phyloP scores from a whole-genome alignment of 192 early-diverging fungal species.

The Phycomyces nitens region DNA sequence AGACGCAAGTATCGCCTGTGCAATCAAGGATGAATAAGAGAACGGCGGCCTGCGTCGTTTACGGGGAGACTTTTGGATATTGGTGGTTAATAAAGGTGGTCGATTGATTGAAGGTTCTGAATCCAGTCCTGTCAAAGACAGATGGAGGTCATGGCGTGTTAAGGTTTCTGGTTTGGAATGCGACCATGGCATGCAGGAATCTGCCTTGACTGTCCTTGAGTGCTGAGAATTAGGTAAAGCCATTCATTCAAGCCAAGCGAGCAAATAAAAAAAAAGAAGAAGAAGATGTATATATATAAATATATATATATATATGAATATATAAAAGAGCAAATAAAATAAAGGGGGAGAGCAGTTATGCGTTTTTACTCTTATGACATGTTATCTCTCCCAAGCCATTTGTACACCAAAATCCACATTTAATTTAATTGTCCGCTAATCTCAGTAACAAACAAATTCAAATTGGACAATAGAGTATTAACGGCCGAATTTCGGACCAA shows the following conservation, averaged over 20 bases:
- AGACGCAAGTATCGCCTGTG: conserved; percentile 66
- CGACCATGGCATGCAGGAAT: neutral
- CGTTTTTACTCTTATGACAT: neutral
- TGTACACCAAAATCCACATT: neutral
- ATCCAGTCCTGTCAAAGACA: too few species aligned
- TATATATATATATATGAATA: neutral
- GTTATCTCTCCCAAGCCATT: neutral
- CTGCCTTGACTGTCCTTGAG: neutral
- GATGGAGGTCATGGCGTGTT: too few species aligned
- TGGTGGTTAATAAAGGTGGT: neutral
- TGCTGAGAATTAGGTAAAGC: neutral
- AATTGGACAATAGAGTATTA: too few species aligned
- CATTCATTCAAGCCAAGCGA: too few species aligned
- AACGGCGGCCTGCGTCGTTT: conserved; percentile 50
- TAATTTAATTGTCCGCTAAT: neutral
- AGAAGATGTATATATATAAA: neutral
- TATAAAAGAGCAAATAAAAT: neutral
- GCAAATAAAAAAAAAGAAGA: neutral
- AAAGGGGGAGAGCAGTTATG: neutral
- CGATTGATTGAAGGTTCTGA: too few species aligned
- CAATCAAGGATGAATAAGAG: conserved; percentile 76
- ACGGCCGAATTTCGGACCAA: neutral
- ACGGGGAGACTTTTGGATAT: neutral
- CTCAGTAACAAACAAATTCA: too few species aligned
- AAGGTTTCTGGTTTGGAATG: neutral